Evolutionary conservation across 257 asterid species (phyloP).

Genomic region (Capsicum pubescens): DNA sequence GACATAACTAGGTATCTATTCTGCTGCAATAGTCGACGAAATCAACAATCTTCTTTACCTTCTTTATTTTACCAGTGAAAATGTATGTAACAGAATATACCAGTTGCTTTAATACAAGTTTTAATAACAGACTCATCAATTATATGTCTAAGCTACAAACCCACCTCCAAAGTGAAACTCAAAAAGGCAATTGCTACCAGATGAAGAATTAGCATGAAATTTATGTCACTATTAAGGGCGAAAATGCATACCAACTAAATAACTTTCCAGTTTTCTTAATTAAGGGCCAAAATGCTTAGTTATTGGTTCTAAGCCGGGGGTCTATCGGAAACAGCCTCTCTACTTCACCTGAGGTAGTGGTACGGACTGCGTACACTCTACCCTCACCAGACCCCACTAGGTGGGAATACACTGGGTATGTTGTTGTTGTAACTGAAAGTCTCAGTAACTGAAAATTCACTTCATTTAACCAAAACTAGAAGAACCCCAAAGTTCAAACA

Average conservation of each 20-base stretch:
- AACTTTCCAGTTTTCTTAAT: background rate
- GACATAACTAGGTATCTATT: background rate
- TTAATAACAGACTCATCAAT: background rate
- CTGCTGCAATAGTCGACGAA: background rate
- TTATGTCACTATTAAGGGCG: background rate
- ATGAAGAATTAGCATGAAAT: background rate
- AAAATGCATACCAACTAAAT: background rate
- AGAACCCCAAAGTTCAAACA: background rate
- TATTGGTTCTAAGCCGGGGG: too few species aligned
- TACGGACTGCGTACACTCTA: too few species aligned
- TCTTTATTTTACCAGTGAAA: background rate
- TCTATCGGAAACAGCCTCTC: too few species aligned
- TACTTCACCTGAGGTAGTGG: too few species aligned
- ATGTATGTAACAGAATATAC: constrained; percentile 13
- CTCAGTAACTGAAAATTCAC: constrained; percentile 5
- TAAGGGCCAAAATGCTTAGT: too few species aligned
- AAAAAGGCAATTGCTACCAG: background rate
- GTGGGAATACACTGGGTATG: too few species aligned
- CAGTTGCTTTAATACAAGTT: background rate
- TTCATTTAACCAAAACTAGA: background rate
- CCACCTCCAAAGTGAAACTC: background rate
- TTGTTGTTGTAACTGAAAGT: too few species aligned
- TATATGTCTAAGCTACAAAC: background rate
- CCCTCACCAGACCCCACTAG: too few species aligned
- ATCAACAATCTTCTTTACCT: background rate